phyloP scores from a whole-genome alignment of 2,329 filamentous ascomycete species.

The Alternaria infectoria region DNA sequence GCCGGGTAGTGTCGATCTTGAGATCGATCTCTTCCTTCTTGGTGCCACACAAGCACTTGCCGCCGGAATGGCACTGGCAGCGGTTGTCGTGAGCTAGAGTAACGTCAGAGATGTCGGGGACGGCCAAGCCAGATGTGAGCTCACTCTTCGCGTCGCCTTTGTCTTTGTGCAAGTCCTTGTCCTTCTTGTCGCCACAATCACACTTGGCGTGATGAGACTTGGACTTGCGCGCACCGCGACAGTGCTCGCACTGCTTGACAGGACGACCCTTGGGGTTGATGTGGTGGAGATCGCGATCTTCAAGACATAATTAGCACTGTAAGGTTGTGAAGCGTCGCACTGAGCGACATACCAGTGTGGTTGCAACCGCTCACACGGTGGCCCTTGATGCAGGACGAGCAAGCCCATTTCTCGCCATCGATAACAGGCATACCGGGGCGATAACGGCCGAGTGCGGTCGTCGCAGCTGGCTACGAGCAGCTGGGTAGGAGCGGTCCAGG shows the following conservation, averaged over 20 bases:
- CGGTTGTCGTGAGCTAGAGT: constrained; percentile 46
- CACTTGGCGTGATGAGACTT: constrained; percentile 94
- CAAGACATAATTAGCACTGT: constrained; percentile 24
- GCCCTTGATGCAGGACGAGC: constrained; percentile 96
- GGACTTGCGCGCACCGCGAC: constrained; percentile 93
- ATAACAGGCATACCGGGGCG: constrained; percentile 47
- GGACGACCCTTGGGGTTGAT: constrained; percentile 98
- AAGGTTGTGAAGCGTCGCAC: constrained; percentile 9
- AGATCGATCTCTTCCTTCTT: constrained; percentile 64
- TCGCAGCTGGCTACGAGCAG: constrained; percentile 35
- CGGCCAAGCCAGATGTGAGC: constrained; percentile 40
- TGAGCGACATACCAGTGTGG: constrained; percentile 74
- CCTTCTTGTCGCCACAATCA: constrained; percentile 92
- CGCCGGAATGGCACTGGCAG: constrained; percentile 64
- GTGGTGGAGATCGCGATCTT: constrained; percentile 89
- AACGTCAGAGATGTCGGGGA: constrained; percentile 40
- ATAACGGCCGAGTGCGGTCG: constrained; percentile 45
- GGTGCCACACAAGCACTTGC: constrained; percentile 64
- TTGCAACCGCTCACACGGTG: constrained; percentile 99
- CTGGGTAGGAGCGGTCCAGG: constrained; percentile 20
- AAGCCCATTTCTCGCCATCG: constrained; percentile 96
- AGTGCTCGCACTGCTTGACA: constrained; percentile 97
- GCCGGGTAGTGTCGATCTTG: constrained; percentile 50
- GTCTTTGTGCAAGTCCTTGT: constrained; percentile 60
- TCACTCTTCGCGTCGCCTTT: constrained; percentile 51